Evolutionary conservation across 345 rosid species (phyloP).

Genomic region (Conringia planisiliqua): DNA sequence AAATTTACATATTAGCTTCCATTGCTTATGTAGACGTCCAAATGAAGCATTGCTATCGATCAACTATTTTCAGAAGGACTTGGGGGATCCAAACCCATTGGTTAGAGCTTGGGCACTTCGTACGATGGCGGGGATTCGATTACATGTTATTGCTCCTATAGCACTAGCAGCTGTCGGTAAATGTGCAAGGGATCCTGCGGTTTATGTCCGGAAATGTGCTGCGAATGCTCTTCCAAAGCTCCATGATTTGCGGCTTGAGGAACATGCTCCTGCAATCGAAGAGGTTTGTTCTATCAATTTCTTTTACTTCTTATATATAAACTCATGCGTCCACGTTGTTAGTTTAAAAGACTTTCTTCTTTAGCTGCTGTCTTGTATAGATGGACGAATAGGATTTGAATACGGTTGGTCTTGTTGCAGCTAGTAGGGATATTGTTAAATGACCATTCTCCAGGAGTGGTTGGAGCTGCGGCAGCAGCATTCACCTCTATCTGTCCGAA

Average conservation of each 20-base stretch:
- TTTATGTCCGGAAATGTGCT: slow-evolving; percentile 90
- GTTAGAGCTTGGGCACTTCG: slow-evolving; percentile 99
- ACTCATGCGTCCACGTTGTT: no score
- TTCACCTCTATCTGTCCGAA: slow-evolving; percentile 83
- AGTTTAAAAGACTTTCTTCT: background rate
- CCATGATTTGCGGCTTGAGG: slow-evolving; percentile 77
- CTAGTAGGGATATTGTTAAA: slow-evolving; percentile 70
- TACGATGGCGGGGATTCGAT: slow-evolving; percentile 90
- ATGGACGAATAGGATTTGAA: background rate
- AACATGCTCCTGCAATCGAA: slow-evolving; percentile 61
- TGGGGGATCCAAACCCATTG: slow-evolving; percentile 92
- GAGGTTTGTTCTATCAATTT: no score
- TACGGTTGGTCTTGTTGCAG: slow-evolving; percentile 42
- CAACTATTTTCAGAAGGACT: slow-evolving; percentile 90
- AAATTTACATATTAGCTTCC: background rate
- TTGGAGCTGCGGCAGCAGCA: slow-evolving; percentile 96
- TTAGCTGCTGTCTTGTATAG: background rate
- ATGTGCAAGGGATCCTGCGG: slow-evolving; percentile 91
- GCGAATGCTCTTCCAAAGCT: slow-evolving; percentile 96
- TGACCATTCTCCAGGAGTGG: slow-evolving; percentile 88
- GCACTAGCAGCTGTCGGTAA: slow-evolving; percentile 78
- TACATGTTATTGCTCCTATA: slow-evolving; percentile 85
- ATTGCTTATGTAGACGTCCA: slow-evolving; percentile 64
- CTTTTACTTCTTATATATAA: background rate
- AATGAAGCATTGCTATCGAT: slow-evolving; percentile 93